These are phyloP conservation scores for Cryptosporidium felis DNA, from an alignment of 169 alveolate genomes.

Conservation along the genomic window DNA sequence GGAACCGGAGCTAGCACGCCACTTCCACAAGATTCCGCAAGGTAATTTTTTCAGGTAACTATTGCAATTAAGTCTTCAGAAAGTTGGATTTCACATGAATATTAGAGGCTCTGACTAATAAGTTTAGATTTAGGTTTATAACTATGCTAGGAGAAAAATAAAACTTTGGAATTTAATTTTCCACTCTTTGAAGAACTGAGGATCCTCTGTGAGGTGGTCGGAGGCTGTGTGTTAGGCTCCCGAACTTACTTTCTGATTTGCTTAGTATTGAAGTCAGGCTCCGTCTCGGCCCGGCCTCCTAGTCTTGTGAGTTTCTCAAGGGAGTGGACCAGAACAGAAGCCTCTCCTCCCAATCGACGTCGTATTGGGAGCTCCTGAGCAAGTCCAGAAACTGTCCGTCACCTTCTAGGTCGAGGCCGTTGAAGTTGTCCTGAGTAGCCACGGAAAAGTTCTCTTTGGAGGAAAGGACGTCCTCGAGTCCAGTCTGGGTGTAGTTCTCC, in stretches of 20 bases:
- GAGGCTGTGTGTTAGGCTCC: too few species aligned
- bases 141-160: background rate
- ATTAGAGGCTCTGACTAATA: background rate
- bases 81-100: too few species aligned
- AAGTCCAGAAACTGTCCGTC: background rate
- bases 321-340: slow-evolving; percentile 37
- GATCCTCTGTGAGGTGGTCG: too few species aligned
- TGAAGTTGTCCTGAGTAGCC: too few species aligned
- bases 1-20: slow-evolving; percentile 4
- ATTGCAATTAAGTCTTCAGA: too few species aligned
- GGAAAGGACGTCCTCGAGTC: too few species aligned
- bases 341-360: slow-evolving; percentile 54
- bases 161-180: background rate
- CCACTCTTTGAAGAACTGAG: too few species aligned
- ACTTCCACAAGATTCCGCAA: slow-evolving; percentile 12
- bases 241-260: background rate
- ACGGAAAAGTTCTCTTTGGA: too few species aligned
- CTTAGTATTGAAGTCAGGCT: background rate
- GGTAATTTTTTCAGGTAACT: slow-evolving; percentile 9
- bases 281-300: background rate
- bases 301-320: background rate
- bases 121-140: slow-evolving; percentile 4
- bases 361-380: background rate
- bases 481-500: too few species aligned
- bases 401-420: background rate